phyloP scores from a whole-genome alignment of 1,139 yeast species.

The Blastobotrys elegans region DNA sequence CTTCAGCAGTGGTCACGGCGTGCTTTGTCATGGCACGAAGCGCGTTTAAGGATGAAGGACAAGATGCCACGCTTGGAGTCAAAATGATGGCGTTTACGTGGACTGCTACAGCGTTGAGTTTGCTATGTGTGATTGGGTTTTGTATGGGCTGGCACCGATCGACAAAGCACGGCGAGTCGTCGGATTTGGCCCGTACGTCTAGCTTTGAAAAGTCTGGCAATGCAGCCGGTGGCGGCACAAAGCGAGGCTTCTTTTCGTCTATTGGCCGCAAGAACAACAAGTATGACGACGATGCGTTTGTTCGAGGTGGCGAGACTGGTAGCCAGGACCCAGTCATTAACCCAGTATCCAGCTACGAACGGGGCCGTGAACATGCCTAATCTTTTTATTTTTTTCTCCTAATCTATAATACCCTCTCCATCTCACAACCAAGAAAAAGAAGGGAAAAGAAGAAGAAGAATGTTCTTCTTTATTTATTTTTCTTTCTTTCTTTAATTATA shows the following conservation, averaged over 20 bases:
- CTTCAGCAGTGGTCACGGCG: conserved; percentile 63
- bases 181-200: neutral
- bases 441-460: too few species aligned
- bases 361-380: conserved; percentile 11
- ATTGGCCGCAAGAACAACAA: conserved; percentile 13
- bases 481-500: neutral
- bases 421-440: too few species aligned
- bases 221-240: neutral
- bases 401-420: neutral
- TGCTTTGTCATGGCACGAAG: conserved; percentile 58
- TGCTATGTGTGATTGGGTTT: conserved; percentile 35
- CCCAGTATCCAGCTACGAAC: conserved; percentile 22
- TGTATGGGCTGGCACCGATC: conserved; percentile 29
- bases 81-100: conserved; percentile 60
- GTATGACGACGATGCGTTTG: conserved; percentile 8
- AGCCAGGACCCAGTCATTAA: conserved; percentile 23
- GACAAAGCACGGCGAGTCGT: neutral
- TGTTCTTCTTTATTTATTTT: too few species aligned
- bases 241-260: conserved; percentile 18
- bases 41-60: conserved; percentile 47
- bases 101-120: conserved; percentile 50
- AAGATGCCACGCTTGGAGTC: conserved; percentile 49
- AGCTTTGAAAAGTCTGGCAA: neutral
- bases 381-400: neutral
- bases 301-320: conserved; percentile 16